Conservation (phyloP, 352 stramenopile genomes). For the Paralagenidium karlingii region DNA sequence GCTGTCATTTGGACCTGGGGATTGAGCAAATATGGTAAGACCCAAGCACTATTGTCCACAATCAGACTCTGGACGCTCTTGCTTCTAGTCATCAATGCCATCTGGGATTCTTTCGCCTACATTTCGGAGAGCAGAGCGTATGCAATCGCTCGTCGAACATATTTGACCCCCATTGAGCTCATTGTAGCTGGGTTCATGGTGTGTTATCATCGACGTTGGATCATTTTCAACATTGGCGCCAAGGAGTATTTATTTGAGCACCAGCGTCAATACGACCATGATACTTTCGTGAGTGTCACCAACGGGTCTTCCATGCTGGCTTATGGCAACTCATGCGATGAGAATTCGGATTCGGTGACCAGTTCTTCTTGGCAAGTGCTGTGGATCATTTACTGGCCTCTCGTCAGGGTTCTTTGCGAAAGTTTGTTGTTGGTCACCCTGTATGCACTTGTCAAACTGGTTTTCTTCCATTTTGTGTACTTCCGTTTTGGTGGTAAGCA, state of each 20-base stretch:
- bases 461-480: no score
- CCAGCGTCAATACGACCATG: conserved; percentile 18
- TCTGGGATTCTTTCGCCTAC: conserved; percentile 17
- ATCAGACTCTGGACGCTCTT: conserved; percentile 40
- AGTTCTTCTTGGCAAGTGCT: conserved; percentile 14
- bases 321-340: conserved; percentile 29
- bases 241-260: conserved; percentile 21
- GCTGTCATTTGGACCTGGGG: conserved; percentile 8
- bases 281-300: conserved; percentile 16
- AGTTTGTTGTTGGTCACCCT: no score
- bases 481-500: no score
- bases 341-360: conserved; percentile 25
- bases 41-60: conserved; percentile 14
- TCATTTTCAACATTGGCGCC: conserved; percentile 13
- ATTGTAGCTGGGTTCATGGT: conserved; percentile 11
- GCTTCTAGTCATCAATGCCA: conserved; percentile 14
- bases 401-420: conserved; percentile 17
- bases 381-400: conserved; percentile 14
- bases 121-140: conserved; percentile 29
- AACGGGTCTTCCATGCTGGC: no score
- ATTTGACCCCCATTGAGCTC: conserved; percentile 20
- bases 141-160: conserved; percentile 17
- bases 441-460: no score
- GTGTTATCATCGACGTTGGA: conserved; percentile 11
- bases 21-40: conserved; percentile 5